Base-by-base conservation (phyloP, 345 rosid genomes). In the Turritis glabra region DNA sequence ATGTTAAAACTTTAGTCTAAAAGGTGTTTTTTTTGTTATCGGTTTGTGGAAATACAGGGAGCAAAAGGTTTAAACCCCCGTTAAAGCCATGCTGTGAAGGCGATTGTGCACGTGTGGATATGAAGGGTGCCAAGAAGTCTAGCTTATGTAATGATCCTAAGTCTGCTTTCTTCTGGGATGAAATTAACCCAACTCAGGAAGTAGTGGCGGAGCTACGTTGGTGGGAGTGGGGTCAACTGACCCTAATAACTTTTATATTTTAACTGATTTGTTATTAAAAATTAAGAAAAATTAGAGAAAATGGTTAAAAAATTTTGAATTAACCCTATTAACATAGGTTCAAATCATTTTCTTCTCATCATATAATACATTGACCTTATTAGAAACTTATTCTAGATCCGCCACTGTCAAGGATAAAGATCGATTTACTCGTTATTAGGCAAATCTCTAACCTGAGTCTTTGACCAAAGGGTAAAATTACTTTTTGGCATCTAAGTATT, bases 31-130 rank as follows among this genome's bases (percentile, higher is more conserved):
- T 15, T 43, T 43, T 50, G 14, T 19, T 19, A 47, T 19, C 10
- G 53, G 7, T 50, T 5, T 22, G 29, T 50, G 29, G 27, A 22
- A 22, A 50, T 11, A 12, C 2, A 50, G 55, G 55, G 29, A 50
- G n/a, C n/a, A 50, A 50, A 5, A 69, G 52, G 69, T 79, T 82
- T 52, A 77, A 53, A 80, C 77, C 67, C 23, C 88, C 82, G 17
- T 47, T 85, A 62, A 69, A 44, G 76, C 87, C 88, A 10, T 88
- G 92, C 1, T 88, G 92, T 4, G 25, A 53, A 4, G 89, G 86
- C 2, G 47, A 37, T 2, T 88, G 92, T 37, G 90, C 82, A 30
- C 54, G 46, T 26, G 78, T 81, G 22, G 78, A 41, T 37, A 14
- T 6, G 14, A 72, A 57, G 19, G 82, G 86, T 18, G 43, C 4